Evolutionary conservation across 169 alveolate genomes (phyloP), one percentile per base, ranked within the genome.

Genomic region (Plasmodium inui): DNA sequence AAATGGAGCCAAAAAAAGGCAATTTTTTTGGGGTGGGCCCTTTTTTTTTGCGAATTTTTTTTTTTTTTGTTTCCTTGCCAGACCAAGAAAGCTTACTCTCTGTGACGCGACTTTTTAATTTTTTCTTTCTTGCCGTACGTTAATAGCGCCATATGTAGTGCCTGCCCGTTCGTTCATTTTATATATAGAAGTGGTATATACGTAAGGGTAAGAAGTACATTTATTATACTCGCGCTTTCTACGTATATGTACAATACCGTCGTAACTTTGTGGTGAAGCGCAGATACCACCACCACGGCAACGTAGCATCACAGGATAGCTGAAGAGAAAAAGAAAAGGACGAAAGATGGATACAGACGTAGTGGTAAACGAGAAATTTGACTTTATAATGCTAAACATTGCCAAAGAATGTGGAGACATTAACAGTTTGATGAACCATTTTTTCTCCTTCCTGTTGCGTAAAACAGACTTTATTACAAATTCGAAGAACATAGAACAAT

Each of bases 391-490:
- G 93, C 96, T 98, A 96, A 96, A 97, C 61, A 95, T 98, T n/a
- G 98, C 98, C 37, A 98, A 98, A 92, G 94, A 97, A 67, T 97
- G 98, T 28, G 98, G 98, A 67, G 99, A 99, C 28, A 98, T 99
- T 53, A 99, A 99, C 44, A 96, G 96, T 32, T 97, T 99, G 88
- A 96, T 98, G 93, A 98, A 98, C 84, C 93, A 96, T 74, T 96
- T 99, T 89, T 99, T 98, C 96, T 98, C 99, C 14, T 99, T 99
- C 95, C 96, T 99, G 92, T 97, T 97, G 72, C 95, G 99, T 70
- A 98, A 98, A 95, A 98, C 99, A 26, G 99, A 98, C 95, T 98
- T 98, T 96, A 98, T 95, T 96, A 82, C 98, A 17, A 97, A 96
- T 85, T 95, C 89, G 96, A 67, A 53, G 73, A 92, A 84, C 74